Evolutionary conservation across 345 rosid species (phyloP).

Genomic region (Eucalyptus sp.): DNA sequence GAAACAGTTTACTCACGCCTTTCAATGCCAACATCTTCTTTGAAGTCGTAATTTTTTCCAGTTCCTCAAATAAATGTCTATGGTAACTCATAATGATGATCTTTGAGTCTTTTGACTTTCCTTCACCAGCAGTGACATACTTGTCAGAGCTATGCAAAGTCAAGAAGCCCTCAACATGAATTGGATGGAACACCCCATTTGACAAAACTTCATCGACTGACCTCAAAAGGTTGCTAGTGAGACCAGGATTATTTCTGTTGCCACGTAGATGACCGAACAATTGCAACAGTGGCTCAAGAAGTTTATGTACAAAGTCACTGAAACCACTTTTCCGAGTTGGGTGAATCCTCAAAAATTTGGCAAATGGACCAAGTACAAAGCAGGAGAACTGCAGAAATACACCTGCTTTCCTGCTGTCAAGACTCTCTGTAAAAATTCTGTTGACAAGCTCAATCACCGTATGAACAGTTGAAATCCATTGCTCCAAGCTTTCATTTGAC

Average conservation of each 20-base stretch:
- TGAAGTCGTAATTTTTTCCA: slow-evolving; percentile 26
- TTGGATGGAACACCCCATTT: slow-evolving; percentile 65
- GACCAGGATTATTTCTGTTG: slow-evolving; percentile 8
- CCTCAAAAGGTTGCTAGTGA: slow-evolving; percentile 20
- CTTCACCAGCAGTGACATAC: slow-evolving; percentile 29
- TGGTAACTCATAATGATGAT: slow-evolving; percentile 56
- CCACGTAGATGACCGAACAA: slow-evolving; percentile 27
- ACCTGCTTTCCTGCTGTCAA: slow-evolving; percentile 23
- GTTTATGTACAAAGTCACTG: slow-evolving; percentile 51
- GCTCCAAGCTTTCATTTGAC: slow-evolving; percentile 54
- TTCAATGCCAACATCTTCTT: slow-evolving; percentile 33
- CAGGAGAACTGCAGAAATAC: slow-evolving; percentile 37
- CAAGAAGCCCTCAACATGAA: slow-evolving; percentile 74
- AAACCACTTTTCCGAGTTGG: slow-evolving; percentile 70
- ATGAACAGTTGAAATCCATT: slow-evolving; percentile 52
- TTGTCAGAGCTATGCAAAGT: slow-evolving; percentile 38
- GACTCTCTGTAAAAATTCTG: slow-evolving; percentile 21
- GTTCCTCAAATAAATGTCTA: slow-evolving; percentile 62
- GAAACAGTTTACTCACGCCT: slow-evolving; percentile 56
- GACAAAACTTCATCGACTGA: slow-evolving; percentile 51
- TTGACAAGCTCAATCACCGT: slow-evolving; percentile 40
- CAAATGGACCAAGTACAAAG: slow-evolving; percentile 71
- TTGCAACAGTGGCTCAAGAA: slow-evolving; percentile 58
- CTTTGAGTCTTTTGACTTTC: slow-evolving; percentile 19
- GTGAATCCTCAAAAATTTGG: slow-evolving; percentile 63